Conservation (phyloP, 2,329 filamentous ascomycete species). For the Colletotrichum euphorbiae region DNA sequence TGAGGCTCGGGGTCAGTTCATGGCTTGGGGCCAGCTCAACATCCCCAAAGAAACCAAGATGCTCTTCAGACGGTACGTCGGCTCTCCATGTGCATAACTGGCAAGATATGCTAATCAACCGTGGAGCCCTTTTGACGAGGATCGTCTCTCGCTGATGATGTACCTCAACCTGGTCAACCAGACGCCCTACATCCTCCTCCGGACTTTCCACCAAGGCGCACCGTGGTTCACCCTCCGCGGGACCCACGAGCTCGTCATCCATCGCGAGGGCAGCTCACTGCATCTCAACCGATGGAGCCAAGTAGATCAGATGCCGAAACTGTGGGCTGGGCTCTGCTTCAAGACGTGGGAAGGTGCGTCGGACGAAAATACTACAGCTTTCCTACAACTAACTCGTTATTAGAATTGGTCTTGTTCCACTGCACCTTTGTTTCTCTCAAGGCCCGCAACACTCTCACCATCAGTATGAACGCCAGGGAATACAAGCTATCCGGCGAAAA, state of each 20-base stretch:
- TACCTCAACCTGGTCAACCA: conserved; percentile 59
- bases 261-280: conserved; percentile 61
- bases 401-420: conserved; percentile 71
- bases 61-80: conserved; percentile 64
- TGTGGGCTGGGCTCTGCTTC: conserved; percentile 68
- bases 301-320: conserved; percentile 55
- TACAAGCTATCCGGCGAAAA: conserved; percentile 61
- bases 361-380: neutral
- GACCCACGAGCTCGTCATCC: conserved; percentile 66
- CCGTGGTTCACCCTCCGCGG: conserved; percentile 63
- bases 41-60: conserved; percentile 62
- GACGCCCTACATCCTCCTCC: conserved; percentile 61
- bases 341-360: conserved; percentile 69
- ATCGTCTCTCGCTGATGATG: conserved; percentile 64
- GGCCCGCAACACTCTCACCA: conserved; percentile 58
- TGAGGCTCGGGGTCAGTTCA: conserved; percentile 58
- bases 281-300: conserved; percentile 65
- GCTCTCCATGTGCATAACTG: conserved; percentile 3
- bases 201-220: conserved; percentile 53
- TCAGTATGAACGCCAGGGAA: conserved; percentile 59
- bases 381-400: conserved; percentile 34
- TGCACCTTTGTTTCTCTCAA: conserved; percentile 69
- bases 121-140: conserved; percentile 49
- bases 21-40: conserved; percentile 55
- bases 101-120: neutral